These are phyloP conservation scores for Debaryomyces sp. DNA, from an alignment of 1,139 yeast genomes.

Conservation along the genomic window DNA sequence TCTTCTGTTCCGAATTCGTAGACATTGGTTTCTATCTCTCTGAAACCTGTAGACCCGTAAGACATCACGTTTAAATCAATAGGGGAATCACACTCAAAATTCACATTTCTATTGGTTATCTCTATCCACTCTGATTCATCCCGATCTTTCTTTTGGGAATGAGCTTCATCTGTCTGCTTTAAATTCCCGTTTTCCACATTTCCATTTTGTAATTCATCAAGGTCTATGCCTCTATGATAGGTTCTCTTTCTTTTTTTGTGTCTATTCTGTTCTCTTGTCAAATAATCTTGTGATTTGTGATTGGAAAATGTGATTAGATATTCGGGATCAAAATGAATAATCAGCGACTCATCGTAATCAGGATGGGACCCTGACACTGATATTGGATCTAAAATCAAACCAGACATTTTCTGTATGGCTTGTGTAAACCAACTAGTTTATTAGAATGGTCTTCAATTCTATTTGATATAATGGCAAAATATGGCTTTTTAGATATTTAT, in stretches of 20 bases:
- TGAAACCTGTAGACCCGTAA: constrained; percentile 1
- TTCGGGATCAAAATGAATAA: constrained; percentile 12
- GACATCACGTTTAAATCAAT: constrained; percentile 3
- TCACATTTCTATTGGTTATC: constrained; percentile 6
- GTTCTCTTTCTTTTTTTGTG: constrained; percentile 8
- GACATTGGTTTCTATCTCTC: neutral
- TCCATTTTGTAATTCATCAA: constrained; percentile 9
- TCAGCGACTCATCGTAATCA: neutral
- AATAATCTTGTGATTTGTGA: neutral
- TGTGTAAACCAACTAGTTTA: neutral
- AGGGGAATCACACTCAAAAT: constrained; percentile 9
- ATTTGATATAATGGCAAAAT: neutral
- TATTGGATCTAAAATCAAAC: neutral
- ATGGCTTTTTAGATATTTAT: neutral
- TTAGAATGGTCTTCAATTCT: neutral
- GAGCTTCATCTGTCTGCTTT: neutral
- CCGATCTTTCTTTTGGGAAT: neutral
- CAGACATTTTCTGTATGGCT: neutral
- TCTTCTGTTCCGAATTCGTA: constrained; percentile 9
- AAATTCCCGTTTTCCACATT: neutral
- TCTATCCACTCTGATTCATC: constrained; percentile 10
- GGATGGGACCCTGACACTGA: neutral
- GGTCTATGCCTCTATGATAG: constrained; percentile 5
- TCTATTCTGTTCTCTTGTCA: constrained; percentile 1
- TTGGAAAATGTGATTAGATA: constrained; percentile 6